Evolutionary conservation across 2,329 filamentous ascomycete species (phyloP), one percentile per base, ranked within the genome.

Genomic region (Aureobasidium sp.): DNA sequence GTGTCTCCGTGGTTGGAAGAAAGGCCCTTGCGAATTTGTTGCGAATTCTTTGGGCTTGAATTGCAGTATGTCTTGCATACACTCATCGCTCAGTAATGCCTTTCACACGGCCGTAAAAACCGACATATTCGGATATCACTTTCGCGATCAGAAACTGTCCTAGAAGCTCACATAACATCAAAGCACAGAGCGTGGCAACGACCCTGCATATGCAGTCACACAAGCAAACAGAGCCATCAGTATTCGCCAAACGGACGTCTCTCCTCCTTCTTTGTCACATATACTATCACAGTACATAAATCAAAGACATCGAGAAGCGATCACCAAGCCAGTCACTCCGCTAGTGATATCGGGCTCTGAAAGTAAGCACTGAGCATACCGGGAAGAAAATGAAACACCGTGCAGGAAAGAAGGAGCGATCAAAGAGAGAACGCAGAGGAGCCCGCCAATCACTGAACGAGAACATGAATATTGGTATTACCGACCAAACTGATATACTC

Each of bases 321-420:
- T 25, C 4, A 21, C 24, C 1, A 11, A 7, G n/a, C n/a, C 17
- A 25, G 14, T 27, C n/a, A 19, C n/a, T 35, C 22, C 14, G 3
- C 21, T 16, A 27, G 12, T n/a, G 22, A 19, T 37, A 21, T 27
- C n/a, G 10, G 6, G 14, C 17, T n/a, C 5, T 21, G 17, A 14
- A 17, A 24, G 5, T 16, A 21, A 37, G 14, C 30, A 11, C 22
- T 27, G 6, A 8, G 30, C 21, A 48, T 21, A 25, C 21, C 14
- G 44, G 27, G 8, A 37, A 27, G 30, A 27, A 48, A 19, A 52
- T 42, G 37, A 52, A 35, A 25, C 49, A 19, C 14, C 49, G 49
- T 8, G 38, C 17, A 29, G 49, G 49, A 17, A 52, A 52, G 49
- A 52, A 52, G 25, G 49, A 38, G 8, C 49, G 42, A 8, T 7